Base-by-base conservation (phyloP, 2,329 filamentous ascomycete species). In the Penicillium sp. region DNA sequence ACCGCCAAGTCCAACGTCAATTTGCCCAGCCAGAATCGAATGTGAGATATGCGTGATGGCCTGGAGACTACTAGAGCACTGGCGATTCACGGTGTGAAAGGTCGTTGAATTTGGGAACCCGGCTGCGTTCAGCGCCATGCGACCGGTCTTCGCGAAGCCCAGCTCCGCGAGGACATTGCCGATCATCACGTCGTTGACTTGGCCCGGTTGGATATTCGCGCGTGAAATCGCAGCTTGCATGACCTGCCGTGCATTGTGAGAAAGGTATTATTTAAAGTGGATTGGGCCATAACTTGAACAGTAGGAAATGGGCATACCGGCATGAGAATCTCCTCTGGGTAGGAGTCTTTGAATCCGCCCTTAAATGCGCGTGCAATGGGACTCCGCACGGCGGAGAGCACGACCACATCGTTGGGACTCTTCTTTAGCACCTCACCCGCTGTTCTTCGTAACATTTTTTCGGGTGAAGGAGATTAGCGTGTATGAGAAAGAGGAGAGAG, bases 11-110 rank as follows among this genome's bases (percentile, higher is more conserved):
- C 93, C 92, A 63, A 94, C 77, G 59, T 94, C 87, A 73, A 97
- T 96, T 67, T 83, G 85, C 55, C 91, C 91, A 48, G 79, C 78
- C 53, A 82, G 73, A 73, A 97, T 96, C 69, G 91, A 83, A 76
- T 93, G 87, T 40, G 92, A 91, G 61, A 97, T 92, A 70, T 96
- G 91, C 75, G 93, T 92, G 6, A 92, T 89, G 52, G 92, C 91
- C 77, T 96, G 93, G 63, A 97, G 85, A 51, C 93, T 92, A 0
- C 92, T 96, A 43, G 90, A 94, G 82, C 92, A 97, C 84, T 97
- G 96, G 59, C 92, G 88, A 81, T 96, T 97, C 52, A 94, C 81
- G 33, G 88, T 87, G 47, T 84, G 91, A 62, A 89, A 90, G 61
- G 85, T 84, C 44, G 90, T 83, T 11, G 92, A 95, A 77, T 92